Conservation (phyloP, 2,329 filamentous ascomycete genomes). For the Gremmenia infestans region DNA sequence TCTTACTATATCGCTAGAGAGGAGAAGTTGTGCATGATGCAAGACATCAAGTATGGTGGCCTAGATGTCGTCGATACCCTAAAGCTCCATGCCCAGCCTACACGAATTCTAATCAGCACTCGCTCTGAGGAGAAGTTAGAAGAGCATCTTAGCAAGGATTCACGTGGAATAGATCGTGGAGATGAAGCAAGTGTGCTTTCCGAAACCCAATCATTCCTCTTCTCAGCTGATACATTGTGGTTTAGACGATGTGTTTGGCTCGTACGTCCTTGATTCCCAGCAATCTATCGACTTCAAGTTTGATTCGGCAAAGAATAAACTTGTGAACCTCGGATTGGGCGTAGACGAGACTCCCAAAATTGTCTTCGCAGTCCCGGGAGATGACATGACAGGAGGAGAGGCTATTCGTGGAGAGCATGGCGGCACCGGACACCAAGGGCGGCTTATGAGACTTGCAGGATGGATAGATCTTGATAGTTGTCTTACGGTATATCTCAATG, state of each 20-base stretch:
- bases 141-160: conserved; percentile 27
- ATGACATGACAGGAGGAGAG: conserved; percentile 30
- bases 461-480: conserved; percentile 69
- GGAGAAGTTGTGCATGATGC: conserved; percentile 67
- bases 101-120: conserved; percentile 44
- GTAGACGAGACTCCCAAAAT: conserved; percentile 44
- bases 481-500: conserved; percentile 50
- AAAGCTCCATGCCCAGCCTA: conserved; percentile 50
- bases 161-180: conserved; percentile 23
- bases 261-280: conserved; percentile 57
- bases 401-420: conserved; percentile 30
- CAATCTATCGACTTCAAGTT: conserved; percentile 69
- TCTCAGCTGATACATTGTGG: background rate
- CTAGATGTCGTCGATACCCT: conserved; percentile 62
- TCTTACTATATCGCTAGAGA: conserved; percentile 73
- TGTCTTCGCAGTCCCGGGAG: conserved; percentile 59
- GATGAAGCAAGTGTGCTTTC: conserved; percentile 22
- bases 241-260: conserved; percentile 35
- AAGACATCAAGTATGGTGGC: conserved; percentile 68
- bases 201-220: background rate
- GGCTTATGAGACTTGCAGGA: conserved; percentile 63
- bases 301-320: conserved; percentile 59
- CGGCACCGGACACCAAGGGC: conserved; percentile 53
- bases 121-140: conserved; percentile 31
- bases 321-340: conserved; percentile 49